These are phyloP conservation scores for Triticum turgidum DNA, from an alignment of 176 grass and related monocot species.

Conservation along the genomic window DNA sequence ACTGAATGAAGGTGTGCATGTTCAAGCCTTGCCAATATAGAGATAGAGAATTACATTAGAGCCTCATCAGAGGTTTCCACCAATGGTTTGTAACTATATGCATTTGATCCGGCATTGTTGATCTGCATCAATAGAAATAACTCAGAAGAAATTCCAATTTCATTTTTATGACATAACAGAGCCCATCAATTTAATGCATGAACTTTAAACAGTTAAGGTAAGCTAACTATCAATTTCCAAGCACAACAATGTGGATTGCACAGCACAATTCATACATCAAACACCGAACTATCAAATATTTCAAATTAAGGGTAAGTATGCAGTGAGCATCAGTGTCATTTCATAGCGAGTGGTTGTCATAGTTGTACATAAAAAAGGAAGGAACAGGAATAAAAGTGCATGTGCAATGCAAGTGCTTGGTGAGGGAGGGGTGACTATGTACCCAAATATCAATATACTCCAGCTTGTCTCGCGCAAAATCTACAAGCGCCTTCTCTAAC, in stretches of 20 bases:
- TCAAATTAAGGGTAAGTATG: neutral
- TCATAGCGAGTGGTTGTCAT: neutral
- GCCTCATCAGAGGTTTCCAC: constrained; percentile 91
- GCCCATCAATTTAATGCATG: neutral
- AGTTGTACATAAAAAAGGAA: constrained; percentile 3
- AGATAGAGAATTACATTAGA: constrained; percentile 72
- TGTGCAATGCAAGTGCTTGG: neutral
- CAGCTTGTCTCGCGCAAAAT: constrained; percentile 65
- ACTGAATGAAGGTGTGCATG: neutral
- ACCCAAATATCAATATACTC: constrained; percentile 97
- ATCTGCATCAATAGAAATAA: constrained; percentile 51
- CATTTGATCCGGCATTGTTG: constrained; percentile 99
- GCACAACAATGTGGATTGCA: neutral
- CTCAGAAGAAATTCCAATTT: neutral
- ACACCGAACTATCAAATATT: constrained; percentile 6
- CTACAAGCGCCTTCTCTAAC: constrained; percentile 86
- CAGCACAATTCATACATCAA: neutral
- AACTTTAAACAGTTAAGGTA: constrained; percentile 4
- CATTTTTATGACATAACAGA: neutral
- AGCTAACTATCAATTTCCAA: neutral
- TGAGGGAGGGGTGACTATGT: constrained; percentile 1
- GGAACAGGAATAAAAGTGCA: neutral
- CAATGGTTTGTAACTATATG: constrained; percentile 89
- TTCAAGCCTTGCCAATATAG: constrained; percentile 18
- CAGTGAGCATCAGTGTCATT: constrained; percentile 17